Conservation (phyloP, 2,329 filamentous ascomycete species). For the Trichoderma atrobrunneum region DNA sequence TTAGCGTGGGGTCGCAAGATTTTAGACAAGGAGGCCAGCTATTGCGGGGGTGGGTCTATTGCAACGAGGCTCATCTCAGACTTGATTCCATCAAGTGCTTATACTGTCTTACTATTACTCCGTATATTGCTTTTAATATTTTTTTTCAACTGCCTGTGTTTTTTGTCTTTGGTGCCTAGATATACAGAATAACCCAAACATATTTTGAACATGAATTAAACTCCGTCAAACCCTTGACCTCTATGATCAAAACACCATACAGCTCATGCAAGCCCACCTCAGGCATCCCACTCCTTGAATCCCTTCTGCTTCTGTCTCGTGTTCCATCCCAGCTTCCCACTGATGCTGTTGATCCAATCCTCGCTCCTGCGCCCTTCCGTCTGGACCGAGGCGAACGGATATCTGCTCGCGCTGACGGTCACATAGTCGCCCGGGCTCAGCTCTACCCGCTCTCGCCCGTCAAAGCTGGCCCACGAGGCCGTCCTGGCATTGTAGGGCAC, state of each 20-base stretch:
- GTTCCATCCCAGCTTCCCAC: slow-evolving; percentile 77
- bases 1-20: slow-evolving; percentile 2
- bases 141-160: background rate
- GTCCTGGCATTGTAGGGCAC: slow-evolving; percentile 93
- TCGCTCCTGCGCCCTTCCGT: slow-evolving; percentile 66
- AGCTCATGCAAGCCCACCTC: background rate
- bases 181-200: background rate
- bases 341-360: slow-evolving; percentile 81
- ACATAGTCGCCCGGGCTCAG: slow-evolving; percentile 77
- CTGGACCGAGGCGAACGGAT: slow-evolving; percentile 76
- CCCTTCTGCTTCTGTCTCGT: slow-evolving; percentile 73
- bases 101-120: background rate
- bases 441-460: slow-evolving; percentile 85
- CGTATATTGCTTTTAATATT: background rate
- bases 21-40: background rate
- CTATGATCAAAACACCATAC: background rate
- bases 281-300: slow-evolving; percentile 48
- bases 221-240: background rate
- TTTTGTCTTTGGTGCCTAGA: background rate
- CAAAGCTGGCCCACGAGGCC: slow-evolving; percentile 95
- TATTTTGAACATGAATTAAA: background rate
- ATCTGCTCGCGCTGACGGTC: slow-evolving; percentile 76
- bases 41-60: slow-evolving; percentile 3
- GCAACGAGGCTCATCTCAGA: background rate
- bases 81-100: background rate